A percentile compares a stretch with the other conserved stretches of the same genome.
These are phyloP conservation scores for Pistacia atlantica DNA, from an alignment of 345 rosid species.

Conservation along the genomic window DNA sequence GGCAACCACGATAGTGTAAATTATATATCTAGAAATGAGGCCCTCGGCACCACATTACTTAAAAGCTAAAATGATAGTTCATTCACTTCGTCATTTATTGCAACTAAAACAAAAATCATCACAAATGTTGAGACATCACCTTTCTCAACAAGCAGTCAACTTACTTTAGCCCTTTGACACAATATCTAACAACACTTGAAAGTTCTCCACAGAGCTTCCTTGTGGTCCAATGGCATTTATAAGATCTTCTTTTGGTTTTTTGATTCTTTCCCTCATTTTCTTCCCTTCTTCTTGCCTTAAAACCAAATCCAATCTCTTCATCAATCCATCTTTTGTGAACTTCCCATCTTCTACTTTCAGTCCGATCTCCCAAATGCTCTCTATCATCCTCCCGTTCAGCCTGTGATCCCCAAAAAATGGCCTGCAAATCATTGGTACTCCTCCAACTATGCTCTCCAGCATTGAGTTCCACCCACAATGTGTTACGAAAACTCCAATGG, in stretches of 20 bases:
- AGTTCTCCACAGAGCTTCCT: conserved; percentile 32
- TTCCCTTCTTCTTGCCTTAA: conserved; percentile 14
- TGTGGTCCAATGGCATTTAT: conserved; percentile 8
- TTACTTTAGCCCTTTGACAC: not conserved
- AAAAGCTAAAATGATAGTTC: too few relatives aligned
- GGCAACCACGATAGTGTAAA: too few relatives aligned
- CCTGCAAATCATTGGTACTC: conserved; percentile 46
- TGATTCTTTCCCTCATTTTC: conserved; percentile 25
- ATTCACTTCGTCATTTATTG: not conserved
- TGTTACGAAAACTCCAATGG: conserved; percentile 35
- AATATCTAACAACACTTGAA: conserved; percentile 9
- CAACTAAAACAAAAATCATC: not conserved
- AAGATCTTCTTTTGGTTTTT: conserved; percentile 13
- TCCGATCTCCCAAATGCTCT: conserved; percentile 35
- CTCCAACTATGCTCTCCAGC: conserved; percentile 37
- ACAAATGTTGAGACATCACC: too few relatives aligned
- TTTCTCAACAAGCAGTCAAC: not conserved
- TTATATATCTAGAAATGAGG: too few relatives aligned
- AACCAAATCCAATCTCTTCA: conserved; percentile 14
- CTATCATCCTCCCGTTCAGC: conserved; percentile 38
- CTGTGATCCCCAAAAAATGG: conserved; percentile 45
- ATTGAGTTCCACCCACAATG: conserved; percentile 48
- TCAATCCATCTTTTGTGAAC: conserved; percentile 20
- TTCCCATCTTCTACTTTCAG: conserved; percentile 19
- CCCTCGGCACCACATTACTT: too few relatives aligned